Evolutionary conservation across 169 alveolate genomes (phyloP), one percentile per base, ranked within the genome.

Genomic region (Plasmodium fragile): DNA sequence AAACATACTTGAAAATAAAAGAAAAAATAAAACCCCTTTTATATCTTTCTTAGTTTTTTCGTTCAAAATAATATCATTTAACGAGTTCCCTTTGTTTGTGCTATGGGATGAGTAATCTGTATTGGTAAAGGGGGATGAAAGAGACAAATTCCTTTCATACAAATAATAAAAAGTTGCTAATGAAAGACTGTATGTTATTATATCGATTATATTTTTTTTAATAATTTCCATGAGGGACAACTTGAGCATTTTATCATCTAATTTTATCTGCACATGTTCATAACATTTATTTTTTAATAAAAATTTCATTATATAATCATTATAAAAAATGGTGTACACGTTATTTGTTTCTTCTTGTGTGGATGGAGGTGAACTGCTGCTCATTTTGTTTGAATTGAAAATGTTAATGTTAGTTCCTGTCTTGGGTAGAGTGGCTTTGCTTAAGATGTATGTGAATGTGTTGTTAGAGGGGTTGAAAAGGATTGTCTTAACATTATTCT

Each of bases 241-340:
- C 36, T 80, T 90, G 6, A 69, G 8, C 55, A 65, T 25, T 45
- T 43, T 90, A 0, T 90, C 94, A 22, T 90, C 91, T 11, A 90
- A 16, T 80, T 32, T 22, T 5, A 90, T 45, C 30, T 90, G 92
- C 34, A 90, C 78, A 69, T 90, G 41, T 90, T 90, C 94, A 18
- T 90, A 90, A 4, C 59, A 7, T 75, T 80, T 79, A 69, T 90
- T 90, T 90, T 90, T 90, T 4, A 90, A 36, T 11, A 90, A n/a
- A 80, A 79, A 90, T 28, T 80, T 80, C 94, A 90, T 80, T 13
- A 90, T 79, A 52, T 80, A 90, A 28, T 90, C 94, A 69, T 78
- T 79, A 25, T 90, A 90, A 69, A 79, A 90, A 13, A 81, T 49
- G 45, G 91, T 80, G 16, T 90, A 70, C 45, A 80, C 32, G 4